Base-by-base conservation (phyloP, 768 basidiomycete genomes). In the Boletus rufocinnamomeus region DNA sequence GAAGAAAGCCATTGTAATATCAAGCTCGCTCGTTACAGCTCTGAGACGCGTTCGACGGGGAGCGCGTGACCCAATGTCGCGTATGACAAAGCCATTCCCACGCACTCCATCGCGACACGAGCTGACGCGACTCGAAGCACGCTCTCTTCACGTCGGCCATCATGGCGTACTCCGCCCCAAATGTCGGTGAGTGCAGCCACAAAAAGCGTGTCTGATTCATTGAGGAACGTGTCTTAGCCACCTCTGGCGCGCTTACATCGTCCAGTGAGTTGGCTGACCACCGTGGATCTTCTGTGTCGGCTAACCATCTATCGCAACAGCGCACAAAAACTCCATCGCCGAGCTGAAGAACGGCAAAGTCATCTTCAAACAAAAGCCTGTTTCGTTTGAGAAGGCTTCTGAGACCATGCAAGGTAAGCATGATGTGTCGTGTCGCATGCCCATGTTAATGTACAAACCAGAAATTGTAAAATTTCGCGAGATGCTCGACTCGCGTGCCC, bases 311-410 rank as follows among this genome's bases (percentile, higher is more conserved):
- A 38, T 63, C 64, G 76, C 72, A 40, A 74, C 75, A 69, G 70
- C 66, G 41, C 74, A 74, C 50, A 84, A 77, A 67, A 54, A 73
- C 1, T 62, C 75, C 8, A 72, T 87, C 17, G 82, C 80, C 5
- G 89, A 91, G 59, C 68, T 92, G 16, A 90, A 83, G 78, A 90
- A 88, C 69, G 90, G 89, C 23, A 93, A 86, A 70, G 81, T 89
- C 4, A 62, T 83, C 13, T 85, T 92, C 67, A 89, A 82, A 72
- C 91, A 93, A 77, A 93, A 90, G 72, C 74, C 80, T 17, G 66
- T 86, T 35, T 83, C 87, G 0, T 83, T 90, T 50, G 89, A 92
- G 74, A 91, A 91, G 70, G 79, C 85, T 64, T 88, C 88, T 7
- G 89, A 92, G 69, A 91, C 91, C 17, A 80, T 93, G 66, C 87